These are phyloP conservation scores for Suillus lakei DNA, from an alignment of 768 basidiomycete species.

Conservation along the genomic window DNA sequence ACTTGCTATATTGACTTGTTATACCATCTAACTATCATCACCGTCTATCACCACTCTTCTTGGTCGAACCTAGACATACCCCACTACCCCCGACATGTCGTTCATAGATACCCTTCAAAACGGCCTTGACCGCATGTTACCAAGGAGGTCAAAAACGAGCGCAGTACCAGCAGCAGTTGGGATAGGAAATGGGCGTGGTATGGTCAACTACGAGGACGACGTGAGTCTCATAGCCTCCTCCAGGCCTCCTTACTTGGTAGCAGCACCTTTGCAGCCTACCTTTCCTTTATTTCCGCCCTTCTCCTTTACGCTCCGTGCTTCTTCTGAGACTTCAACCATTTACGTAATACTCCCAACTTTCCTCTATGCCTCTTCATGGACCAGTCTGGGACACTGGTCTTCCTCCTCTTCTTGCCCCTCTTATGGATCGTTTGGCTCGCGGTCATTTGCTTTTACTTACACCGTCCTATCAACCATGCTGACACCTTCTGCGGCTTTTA, in stretches of 20 bases:
- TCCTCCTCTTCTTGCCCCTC: conserved; percentile 69
- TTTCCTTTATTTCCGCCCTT: conserved; percentile 19
- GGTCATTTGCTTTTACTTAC: conserved; percentile 45
- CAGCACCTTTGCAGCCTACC: no score
- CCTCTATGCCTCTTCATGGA: conserved; percentile 39
- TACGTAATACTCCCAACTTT: conserved; percentile 37
- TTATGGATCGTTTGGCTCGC: conserved; percentile 72
- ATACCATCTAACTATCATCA: neutral
- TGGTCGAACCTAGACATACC: no score
- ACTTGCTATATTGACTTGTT: conserved; percentile 7
- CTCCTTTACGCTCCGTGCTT: conserved; percentile 17
- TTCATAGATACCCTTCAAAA: conserved; percentile 35
- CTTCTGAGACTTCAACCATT: conserved; percentile 21
- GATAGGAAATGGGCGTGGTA: conserved; percentile 61
- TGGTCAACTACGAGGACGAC: conserved; percentile 70
- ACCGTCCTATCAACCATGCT: conserved; percentile 17
- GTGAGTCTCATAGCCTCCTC: conserved; percentile 49
- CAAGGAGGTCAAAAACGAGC: conserved; percentile 18
- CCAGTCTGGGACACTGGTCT: conserved; percentile 55
- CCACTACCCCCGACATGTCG: conserved; percentile 22
- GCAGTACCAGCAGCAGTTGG: conserved; percentile 49
- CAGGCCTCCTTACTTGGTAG: no score
- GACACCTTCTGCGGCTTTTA: conserved; percentile 36
- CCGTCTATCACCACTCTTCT: neutral
- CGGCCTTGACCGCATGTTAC: conserved; percentile 35